Conservation (phyloP, 805 yeast species). For the Jamesozyma spencerorum region DNA sequence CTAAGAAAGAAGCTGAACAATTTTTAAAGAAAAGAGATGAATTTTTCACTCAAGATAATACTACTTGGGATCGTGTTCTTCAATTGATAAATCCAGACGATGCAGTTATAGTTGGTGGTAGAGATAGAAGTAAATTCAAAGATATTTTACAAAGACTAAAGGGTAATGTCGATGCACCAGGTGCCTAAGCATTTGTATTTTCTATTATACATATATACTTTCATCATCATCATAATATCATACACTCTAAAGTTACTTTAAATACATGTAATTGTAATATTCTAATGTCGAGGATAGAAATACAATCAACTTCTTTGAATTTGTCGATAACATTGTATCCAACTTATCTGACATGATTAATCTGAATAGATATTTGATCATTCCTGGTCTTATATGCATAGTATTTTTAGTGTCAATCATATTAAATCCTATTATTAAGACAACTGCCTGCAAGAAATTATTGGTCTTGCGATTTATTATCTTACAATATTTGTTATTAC, state of each 20-base stretch:
- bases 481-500: slow-evolving; percentile 2
- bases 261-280: slow-evolving; percentile 5
- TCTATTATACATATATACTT: no score
- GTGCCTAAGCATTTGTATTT: slow-evolving; percentile 38
- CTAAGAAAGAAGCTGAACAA: slow-evolving; percentile 57
- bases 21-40: slow-evolving; percentile 69
- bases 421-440: slow-evolving; percentile 16
- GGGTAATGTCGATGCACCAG: slow-evolving; percentile 66
- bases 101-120: slow-evolving; percentile 36
- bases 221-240: no score
- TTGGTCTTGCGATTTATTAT: neutral
- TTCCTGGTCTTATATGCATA: slow-evolving; percentile 18
- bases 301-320: slow-evolving; percentile 5
- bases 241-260: no score
- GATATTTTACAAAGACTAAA: slow-evolving; percentile 54
- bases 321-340: neutral
- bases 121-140: slow-evolving; percentile 65
- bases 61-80: slow-evolving; percentile 70
- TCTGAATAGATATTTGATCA: slow-evolving; percentile 14
- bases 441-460: slow-evolving; percentile 13
- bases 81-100: slow-evolving; percentile 37
- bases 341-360: slow-evolving; percentile 5
- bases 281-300: slow-evolving; percentile 14
- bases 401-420: slow-evolving; percentile 14
- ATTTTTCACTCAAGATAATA: slow-evolving; percentile 62